Base-by-base conservation (phyloP, 2,329 filamentous ascomycete genomes). In the Parascedosporium putredinis region DNA sequence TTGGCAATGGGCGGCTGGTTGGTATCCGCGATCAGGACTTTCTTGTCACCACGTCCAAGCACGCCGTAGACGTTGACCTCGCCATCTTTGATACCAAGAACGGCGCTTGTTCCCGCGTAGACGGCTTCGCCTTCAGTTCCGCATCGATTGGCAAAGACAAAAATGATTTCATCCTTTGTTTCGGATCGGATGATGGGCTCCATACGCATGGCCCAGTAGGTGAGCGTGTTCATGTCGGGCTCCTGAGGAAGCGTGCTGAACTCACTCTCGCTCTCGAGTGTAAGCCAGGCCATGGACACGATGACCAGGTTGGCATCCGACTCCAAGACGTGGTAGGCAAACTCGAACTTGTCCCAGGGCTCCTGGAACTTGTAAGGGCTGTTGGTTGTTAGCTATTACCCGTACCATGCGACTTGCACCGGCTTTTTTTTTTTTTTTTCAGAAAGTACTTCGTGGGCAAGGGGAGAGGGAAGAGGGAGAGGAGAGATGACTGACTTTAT, bases 281-380 rank as follows among this genome's bases (percentile, higher is more conserved):
- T 88, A 27, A 86, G 69, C 86, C 86, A 91, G 0, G 87, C 85
- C 86, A 90, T 90, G 3, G 77, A 79, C 0, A 91, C 56, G 29
- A 89, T 77, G 2, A 87, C 79, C 0, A 90, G 54, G 12, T 80
- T 78, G 0, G 83, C 75, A 0, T 72, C 59, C 0, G 67, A 65
- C 1, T 78, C 65, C 0, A 88, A 60, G 5, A 83, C 67, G 40
- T 86, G 79, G 22, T 68, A 74, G 0, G 73, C 74, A 12, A 71
- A 71, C 49, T 74, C 68, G 23, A 66, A 70, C 0, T 55, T 56
- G 5, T 64, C 27, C 68, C 68, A 70, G 0, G 67, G 65, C 0
- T 66, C 63, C 14, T 68, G 55, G 8, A 65, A 70, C 14, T 62
- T 66, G 50, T 69, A 68, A 0, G 66, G 62, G 14, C 64, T 67